Percentiles rank a stretch among this genome's conserved stretches.
phyloP scores from a whole-genome alignment of 1,139 yeast genomes.

The Geotrichum klebahnii region DNA sequence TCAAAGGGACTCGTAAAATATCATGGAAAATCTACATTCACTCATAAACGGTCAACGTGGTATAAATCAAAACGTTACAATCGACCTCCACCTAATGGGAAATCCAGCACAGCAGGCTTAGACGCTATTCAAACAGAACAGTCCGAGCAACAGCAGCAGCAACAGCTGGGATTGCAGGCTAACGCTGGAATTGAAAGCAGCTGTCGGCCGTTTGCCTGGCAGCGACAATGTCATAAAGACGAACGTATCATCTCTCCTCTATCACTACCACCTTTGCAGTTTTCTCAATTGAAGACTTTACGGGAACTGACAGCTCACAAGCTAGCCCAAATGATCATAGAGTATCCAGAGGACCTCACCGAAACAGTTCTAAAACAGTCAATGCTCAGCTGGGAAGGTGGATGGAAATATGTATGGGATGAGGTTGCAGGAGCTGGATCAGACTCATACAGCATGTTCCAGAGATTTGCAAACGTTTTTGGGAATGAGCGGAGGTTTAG shows the following conservation, averaged over 20 bases:
- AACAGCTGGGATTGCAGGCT: constrained; percentile 9
- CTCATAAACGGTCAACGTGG: background rate
- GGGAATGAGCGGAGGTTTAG: constrained; percentile 25
- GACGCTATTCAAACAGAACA: background rate
- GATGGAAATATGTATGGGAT: constrained; percentile 32
- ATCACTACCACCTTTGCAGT: too few species aligned
- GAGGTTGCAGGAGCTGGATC: constrained; percentile 26
- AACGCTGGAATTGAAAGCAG: constrained; percentile 13
- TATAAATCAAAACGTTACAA: background rate
- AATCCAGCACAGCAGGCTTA: too few species aligned
- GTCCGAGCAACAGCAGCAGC: background rate
- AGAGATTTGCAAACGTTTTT: constrained; percentile 27
- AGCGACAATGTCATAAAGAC: background rate
- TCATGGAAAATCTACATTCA: too few species aligned
- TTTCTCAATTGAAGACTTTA: too few species aligned
- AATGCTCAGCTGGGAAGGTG: constrained; percentile 11
- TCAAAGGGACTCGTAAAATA: too few species aligned
- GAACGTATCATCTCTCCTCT: too few species aligned
- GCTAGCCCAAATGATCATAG: constrained; percentile 9
- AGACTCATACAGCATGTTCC: constrained; percentile 31
- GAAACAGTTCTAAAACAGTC: constrained; percentile 9
- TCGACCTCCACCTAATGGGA: too few species aligned
- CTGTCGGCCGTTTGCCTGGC: constrained; percentile 15
- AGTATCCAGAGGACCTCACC: constrained; percentile 14
- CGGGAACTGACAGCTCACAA: constrained; percentile 11